Evolutionary conservation across 257 asterid species (phyloP).

Genomic region (Solanum virginianum): DNA sequence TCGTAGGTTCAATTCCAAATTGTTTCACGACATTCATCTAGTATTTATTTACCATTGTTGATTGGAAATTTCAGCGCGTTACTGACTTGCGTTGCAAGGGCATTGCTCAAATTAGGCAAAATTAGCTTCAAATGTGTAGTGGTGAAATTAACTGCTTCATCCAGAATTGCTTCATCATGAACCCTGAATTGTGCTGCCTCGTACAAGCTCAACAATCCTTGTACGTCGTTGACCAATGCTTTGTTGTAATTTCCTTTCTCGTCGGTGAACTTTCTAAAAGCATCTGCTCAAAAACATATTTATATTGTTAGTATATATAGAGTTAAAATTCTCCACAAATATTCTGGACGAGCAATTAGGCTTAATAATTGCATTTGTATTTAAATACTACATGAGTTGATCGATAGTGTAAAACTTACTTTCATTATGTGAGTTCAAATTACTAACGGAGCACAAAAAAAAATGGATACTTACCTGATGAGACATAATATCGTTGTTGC

Average conservation of each 20-base stretch:
- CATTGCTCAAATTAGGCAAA: not conserved
- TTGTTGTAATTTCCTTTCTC: constrained; percentile 1
- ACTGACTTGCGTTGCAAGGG: not conserved
- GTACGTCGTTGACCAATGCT: not conserved
- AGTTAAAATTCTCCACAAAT: not conserved
- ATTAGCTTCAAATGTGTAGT: constrained; percentile 1
- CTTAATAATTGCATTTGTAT: not conserved
- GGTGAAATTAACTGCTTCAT: constrained; percentile 13
- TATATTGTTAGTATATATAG: not conserved
- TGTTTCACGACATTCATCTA: no score
- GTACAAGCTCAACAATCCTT: constrained; percentile 19
- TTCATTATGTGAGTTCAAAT: not conserved
- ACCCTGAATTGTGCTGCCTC: constrained; percentile 18
- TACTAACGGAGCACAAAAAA: no score
- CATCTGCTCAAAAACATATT: not conserved
- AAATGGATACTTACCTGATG: not conserved
- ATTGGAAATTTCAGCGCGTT: constrained; percentile 9
- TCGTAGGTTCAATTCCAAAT: no score
- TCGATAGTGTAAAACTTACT: not conserved
- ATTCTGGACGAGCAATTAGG: not conserved
- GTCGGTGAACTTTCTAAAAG: constrained; percentile 12
- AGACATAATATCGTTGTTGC: constrained; percentile 2
- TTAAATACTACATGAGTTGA: not conserved
- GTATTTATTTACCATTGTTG: not conserved
- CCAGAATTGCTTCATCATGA: not conserved